phyloP scores from a whole-genome alignment of 2,329 filamentous ascomycete species.

The Leptographium wingfieldii region DNA sequence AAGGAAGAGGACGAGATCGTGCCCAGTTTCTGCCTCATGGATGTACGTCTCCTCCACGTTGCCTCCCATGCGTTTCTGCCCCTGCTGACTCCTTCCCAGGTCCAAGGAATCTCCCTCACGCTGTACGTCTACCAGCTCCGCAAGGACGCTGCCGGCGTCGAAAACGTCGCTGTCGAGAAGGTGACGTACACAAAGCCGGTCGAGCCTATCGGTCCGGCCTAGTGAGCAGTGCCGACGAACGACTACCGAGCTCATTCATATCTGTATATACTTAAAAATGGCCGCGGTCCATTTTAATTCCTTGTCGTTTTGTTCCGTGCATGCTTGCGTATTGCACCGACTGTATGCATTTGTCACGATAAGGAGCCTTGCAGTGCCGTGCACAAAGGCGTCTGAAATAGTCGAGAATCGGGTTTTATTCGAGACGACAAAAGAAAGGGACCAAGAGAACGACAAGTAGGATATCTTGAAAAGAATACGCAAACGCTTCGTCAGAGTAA shows the following conservation, averaged over 20 bases:
- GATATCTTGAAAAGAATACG: conserved; percentile 12
- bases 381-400: not conserved
- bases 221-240: conserved; percentile 16
- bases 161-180: conserved; percentile 75
- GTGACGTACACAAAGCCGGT: conserved; percentile 74
- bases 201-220: conserved; percentile 40
- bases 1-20: conserved; percentile 64
- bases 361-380: not conserved
- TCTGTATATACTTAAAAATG: not conserved
- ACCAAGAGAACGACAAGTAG: conserved; percentile 3
- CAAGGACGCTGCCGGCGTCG: conserved; percentile 62
- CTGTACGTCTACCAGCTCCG: conserved; percentile 86
- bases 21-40: conserved; percentile 95
- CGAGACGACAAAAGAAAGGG: not conserved
- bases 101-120: conserved; percentile 90
- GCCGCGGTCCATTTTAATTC: not conserved
- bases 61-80: conserved; percentile 4
- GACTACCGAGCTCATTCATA: not conserved
- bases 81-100: conserved; percentile 36
- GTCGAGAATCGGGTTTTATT: not conserved
- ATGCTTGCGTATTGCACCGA: not conserved
- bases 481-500: conserved; percentile 4
- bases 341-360: not conserved
- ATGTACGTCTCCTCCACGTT: conserved; percentile 49
- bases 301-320: not conserved